Evolutionary conservation across 2,329 filamentous ascomycete species (phyloP).

Genomic region (Fonsecaea pedrosoi): DNA sequence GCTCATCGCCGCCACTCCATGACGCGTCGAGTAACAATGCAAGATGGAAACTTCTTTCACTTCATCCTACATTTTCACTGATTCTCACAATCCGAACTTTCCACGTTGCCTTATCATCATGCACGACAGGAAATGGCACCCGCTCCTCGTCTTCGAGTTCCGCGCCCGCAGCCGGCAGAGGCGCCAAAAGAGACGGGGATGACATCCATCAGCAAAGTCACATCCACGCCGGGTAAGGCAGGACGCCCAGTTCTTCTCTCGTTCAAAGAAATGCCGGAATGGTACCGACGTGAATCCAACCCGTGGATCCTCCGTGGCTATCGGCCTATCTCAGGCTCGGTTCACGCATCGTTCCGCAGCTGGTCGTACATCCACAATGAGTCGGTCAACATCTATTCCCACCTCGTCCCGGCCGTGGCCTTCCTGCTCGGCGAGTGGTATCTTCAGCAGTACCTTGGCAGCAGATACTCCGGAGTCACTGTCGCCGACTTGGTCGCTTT

Average conservation of each 20-base stretch:
- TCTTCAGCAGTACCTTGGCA: conserved; percentile 8
- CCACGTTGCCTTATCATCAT: conserved; percentile 13
- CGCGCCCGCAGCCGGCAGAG: conserved; percentile 17
- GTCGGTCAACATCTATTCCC: conserved; percentile 40
- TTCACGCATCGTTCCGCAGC: conserved; percentile 36
- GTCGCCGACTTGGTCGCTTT: conserved; percentile 37
- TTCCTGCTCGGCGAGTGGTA: conserved; percentile 13
- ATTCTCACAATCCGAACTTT: conserved; percentile 9
- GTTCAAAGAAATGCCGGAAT: conserved; percentile 22
- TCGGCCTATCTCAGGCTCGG: conserved; percentile 40
- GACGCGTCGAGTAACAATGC: neutral
- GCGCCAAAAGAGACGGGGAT: conserved; percentile 3
- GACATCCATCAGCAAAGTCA: conserved; percentile 16
- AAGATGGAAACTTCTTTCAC: conserved; percentile 13
- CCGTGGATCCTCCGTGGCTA: conserved; percentile 42
- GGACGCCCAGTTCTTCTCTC: conserved; percentile 33
- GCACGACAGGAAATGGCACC: conserved; percentile 25
- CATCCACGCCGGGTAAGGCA: conserved; percentile 27
- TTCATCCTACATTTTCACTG: conserved; percentile 17
- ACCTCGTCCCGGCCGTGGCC: conserved; percentile 35
- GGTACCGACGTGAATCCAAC: conserved; percentile 31
- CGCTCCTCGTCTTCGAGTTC: conserved; percentile 14
- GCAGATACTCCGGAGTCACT: conserved; percentile 9
- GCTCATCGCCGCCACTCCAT: no score
- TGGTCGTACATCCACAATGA: conserved; percentile 40